Evolutionary conservation across 2,329 filamentous ascomycete genomes (phyloP), one percentile per base, ranked within the genome.

Genomic region (Nothopassalora personata): DNA sequence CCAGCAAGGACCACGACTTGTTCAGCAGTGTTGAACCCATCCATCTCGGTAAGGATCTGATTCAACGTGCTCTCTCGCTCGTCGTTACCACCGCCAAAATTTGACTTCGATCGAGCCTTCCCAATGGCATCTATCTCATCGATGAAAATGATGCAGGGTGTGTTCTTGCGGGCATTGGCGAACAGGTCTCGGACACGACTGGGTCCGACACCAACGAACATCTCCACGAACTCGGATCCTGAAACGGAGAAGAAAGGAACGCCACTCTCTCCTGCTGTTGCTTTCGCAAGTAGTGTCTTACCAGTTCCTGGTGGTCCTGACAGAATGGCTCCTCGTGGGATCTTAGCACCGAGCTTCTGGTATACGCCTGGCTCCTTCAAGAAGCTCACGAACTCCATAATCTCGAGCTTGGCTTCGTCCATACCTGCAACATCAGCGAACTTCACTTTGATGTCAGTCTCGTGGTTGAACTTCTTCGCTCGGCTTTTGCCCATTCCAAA

Each of bases 341-440:
- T 99, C 81, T 99, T 99, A 63, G 94, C 94, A 69, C 94, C 94
- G 18, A 99, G 85, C 74, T 89, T 90, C 77, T 96, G 87, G 77
- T 96, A 99, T 65, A 89, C 87, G 68, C 91, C 89, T 0, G 94
- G 94, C 70, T 94, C 89, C 80, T 97, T 93, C 63, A 99, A 78
- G 81, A 99, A 99, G 73, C 89, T 92, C 67, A 99, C 94, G 70
- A 99, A 99, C 76, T 99, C 94, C 91, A 97, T 97, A 67, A 99
- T 99, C 76, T 99, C 94, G 58, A 86, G 81, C 82, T 99, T 99
- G 58, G 94, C 94, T 77, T 99, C 94, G 73, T 99, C 94, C 86
- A 97, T 93, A 66, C 94, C 94, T 46, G 94, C 94, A 47, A 99
- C 94, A 73, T 99, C 94, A 50, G 90, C 81, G 73, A 99, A 99